Evolutionary conservation across 2,329 filamentous ascomycete species (phyloP), one percentile per base, ranked within the genome.

Genomic region (Monilinia laxa): DNA sequence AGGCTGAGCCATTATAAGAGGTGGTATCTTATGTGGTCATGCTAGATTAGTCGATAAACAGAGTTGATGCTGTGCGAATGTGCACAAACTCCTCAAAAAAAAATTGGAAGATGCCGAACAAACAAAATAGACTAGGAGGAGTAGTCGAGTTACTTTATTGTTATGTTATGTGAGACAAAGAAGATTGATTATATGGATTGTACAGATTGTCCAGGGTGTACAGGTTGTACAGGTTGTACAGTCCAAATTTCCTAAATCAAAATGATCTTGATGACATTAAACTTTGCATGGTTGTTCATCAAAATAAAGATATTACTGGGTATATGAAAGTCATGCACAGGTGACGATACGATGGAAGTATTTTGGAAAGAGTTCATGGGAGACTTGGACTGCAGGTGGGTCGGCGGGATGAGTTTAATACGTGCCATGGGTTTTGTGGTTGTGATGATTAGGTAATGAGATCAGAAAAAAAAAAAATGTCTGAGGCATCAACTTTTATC

Each of bases 1-100:
- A 76, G 78, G 79, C 77, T 77, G 75, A 75, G 78, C 72, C 81
- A 83, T 83, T n/a, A 38, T 70, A 53, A 52, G 40, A 59, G 42
- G 47, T 62, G 49, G 20, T 45, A 65, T 23, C 51, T 65, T 68
- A 70, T 42, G 60, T 64, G 66, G 54, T 66, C 70, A 72, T 71
- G 63, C 67, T 71, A 68, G 64, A 67, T 66, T 52, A 35, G 45
- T 51, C 23, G 9, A 38, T 49, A 7, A 49, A 38, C 59, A 51
- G 35, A 59, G 54, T 31, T 38, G 31, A 59, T 57, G 63, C 31
- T 65, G 63, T 65, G 54, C 45, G 35, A 59, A 49, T 49, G 42
- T 65, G 51, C 63, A 65, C 63, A 65, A 65, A 49, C 10, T 35
- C 28, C 35, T 42, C 16, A 18, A 45, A 56, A 40, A 52, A 31